phyloP scores from a whole-genome alignment of 306 rosid genomes.

The Malus sieversii region DNA sequence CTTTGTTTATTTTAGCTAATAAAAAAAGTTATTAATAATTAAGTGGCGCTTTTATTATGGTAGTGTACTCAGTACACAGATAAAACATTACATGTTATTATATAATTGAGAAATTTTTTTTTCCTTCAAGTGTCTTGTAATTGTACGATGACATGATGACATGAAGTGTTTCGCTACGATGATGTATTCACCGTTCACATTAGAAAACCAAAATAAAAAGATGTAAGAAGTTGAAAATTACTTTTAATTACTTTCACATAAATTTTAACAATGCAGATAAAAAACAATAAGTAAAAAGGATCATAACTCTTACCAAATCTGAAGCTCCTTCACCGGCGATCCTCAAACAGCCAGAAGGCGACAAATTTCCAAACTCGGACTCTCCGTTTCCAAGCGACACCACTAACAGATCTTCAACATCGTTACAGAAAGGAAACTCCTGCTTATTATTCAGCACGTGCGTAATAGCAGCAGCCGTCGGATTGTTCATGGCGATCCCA shows the following conservation, averaged over 20 bases:
- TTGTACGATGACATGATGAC: too few species aligned
- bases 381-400: conserved; percentile 90
- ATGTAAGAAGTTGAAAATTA: too few species aligned
- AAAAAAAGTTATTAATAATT: neutral
- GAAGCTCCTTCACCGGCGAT: conserved; percentile 91
- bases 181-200: too few species aligned
- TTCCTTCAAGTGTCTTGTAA: too few species aligned
- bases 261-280: neutral
- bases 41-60: conserved; percentile 18
- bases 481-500: conserved; percentile 81
- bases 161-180: too few species aligned
- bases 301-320: conserved; percentile 57
- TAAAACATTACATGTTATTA: too few species aligned
- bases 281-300: neutral
- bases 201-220: too few species aligned
- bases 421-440: conserved; percentile 81
- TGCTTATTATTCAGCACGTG: conserved; percentile 89
- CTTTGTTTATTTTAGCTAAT: neutral
- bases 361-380: conserved; percentile 33
- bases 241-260: too few species aligned
- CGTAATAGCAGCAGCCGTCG: conserved; percentile 75
- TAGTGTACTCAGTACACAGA: too few species aligned
- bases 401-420: conserved; percentile 65
- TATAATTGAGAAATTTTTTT: too few species aligned
- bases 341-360: conserved; percentile 37